phyloP scores from a whole-genome alignment of 352 stramenopile genomes.

The Phytophthora megakarya region DNA sequence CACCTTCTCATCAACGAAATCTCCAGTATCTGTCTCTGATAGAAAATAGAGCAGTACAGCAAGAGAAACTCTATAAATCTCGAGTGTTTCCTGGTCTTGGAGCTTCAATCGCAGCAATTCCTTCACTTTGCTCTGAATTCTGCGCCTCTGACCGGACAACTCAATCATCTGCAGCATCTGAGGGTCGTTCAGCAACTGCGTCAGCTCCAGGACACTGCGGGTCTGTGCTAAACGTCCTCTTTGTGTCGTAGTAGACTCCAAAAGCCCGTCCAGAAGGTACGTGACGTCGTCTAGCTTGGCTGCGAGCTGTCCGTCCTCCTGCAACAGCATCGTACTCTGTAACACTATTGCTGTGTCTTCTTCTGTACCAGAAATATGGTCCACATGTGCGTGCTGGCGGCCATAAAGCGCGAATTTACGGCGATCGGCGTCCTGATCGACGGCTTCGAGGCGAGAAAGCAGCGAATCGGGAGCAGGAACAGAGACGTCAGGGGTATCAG shows the following conservation, averaged over 20 bases:
- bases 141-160: conserved; percentile 28
- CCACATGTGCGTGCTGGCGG: conserved; percentile 45
- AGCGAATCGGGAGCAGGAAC: neutral
- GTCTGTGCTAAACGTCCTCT: conserved; percentile 18
- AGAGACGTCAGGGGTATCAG: neutral
- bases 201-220: conserved; percentile 48
- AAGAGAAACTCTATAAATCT: conserved; percentile 28
- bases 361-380: conserved; percentile 22
- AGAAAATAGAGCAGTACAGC: conserved; percentile 50
- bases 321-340: conserved; percentile 60
- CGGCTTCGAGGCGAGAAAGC: conserved; percentile 25
- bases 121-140: conserved; percentile 34
- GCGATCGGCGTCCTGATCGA: conserved; percentile 29
- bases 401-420: conserved; percentile 64
- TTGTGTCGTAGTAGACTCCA: conserved; percentile 14
- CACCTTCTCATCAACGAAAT: conserved; percentile 40
- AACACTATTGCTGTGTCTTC: conserved; percentile 21
- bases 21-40: conserved; percentile 37
- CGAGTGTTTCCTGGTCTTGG: neutral
- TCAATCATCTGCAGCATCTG: conserved; percentile 44
- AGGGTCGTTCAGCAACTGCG: conserved; percentile 36
- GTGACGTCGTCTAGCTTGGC: conserved; percentile 56
- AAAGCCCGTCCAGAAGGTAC: conserved; percentile 66
- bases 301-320: conserved; percentile 60
- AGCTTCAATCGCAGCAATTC: conserved; percentile 38